Conservation (phyloP, 352 stramenopile species). For the Globisporangium paroecandrum region DNA sequence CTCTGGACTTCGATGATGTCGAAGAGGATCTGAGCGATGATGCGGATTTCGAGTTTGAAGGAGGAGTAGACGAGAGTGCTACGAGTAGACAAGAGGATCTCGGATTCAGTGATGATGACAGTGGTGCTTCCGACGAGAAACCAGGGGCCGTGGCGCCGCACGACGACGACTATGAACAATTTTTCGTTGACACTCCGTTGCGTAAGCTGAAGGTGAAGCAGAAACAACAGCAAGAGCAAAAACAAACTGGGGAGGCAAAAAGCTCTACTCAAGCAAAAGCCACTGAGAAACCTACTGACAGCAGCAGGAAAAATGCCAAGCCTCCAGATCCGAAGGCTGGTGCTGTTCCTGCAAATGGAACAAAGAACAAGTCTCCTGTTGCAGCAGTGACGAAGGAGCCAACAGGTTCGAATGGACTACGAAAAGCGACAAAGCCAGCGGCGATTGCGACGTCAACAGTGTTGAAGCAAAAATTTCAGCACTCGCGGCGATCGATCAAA, state of each 20-base stretch:
- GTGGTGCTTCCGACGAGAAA: conserved; percentile 25
- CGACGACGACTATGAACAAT: conserved; percentile 18
- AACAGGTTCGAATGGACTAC: conserved; percentile 44
- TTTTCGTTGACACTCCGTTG: conserved; percentile 15
- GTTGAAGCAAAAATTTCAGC: conserved; percentile 39
- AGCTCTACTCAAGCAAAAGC: neutral
- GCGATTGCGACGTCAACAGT: conserved; percentile 27
- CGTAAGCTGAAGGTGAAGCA: conserved; percentile 17
- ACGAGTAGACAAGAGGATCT: conserved; percentile 12
- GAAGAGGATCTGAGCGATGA: conserved; percentile 5
- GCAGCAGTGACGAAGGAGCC: neutral
- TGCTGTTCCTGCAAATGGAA: conserved; percentile 2
- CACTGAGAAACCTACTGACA: neutral
- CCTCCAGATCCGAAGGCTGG: conserved; percentile 6
- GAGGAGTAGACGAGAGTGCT: neutral
- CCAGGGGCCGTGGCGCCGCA: conserved; percentile 8
- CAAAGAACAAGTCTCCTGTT: neutral
- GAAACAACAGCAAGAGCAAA: conserved; percentile 11
- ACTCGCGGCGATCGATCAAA: conserved; percentile 42
- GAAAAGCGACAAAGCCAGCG: conserved; percentile 21
- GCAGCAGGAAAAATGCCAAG: neutral
- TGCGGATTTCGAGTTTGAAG: conserved; percentile 10
- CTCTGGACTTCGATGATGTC: conserved; percentile 12
- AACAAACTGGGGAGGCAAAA: neutral
- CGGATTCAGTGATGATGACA: conserved; percentile 29